Evolutionary conservation across 2,329 filamentous ascomycete genomes (phyloP).

Genomic region (Hymenoscyphus fructigenus): DNA sequence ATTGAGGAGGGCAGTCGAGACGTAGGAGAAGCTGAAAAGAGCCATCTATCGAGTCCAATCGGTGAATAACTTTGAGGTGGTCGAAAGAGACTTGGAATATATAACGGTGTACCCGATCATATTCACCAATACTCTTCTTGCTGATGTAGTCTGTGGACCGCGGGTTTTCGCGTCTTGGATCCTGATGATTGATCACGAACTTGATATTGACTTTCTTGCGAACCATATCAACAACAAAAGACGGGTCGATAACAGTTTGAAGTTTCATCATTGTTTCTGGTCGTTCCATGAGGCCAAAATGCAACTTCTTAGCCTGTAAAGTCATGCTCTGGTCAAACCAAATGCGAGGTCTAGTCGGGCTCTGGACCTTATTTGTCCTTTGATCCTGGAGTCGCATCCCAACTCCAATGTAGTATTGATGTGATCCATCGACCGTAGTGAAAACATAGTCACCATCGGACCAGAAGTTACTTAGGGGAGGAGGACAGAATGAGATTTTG

Average conservation of each 20-base stretch:
- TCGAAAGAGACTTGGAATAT: slow-evolving; percentile 40
- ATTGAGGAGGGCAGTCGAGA: slow-evolving; percentile 46
- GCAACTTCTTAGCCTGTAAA: slow-evolving; percentile 47
- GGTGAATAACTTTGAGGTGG: slow-evolving; percentile 47
- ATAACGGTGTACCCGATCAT: slow-evolving; percentile 33
- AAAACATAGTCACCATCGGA: slow-evolving; percentile 20
- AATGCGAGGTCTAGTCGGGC: slow-evolving; percentile 35
- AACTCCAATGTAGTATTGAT: slow-evolving; percentile 18
- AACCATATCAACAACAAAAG: slow-evolving; percentile 42
- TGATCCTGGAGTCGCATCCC: slow-evolving; percentile 4
- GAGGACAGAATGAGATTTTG: slow-evolving; percentile 58
- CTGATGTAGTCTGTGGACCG: slow-evolving; percentile 14
- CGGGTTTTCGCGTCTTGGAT: slow-evolving; percentile 25
- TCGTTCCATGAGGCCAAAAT: slow-evolving; percentile 61
- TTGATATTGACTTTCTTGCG: slow-evolving; percentile 42
- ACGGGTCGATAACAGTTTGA: slow-evolving; percentile 41
- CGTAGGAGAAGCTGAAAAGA: slow-evolving; percentile 46
- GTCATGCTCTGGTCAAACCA: slow-evolving; percentile 41
- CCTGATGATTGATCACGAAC: slow-evolving; percentile 39
- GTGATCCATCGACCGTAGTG: slow-evolving; percentile 24
- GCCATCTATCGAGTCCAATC: slow-evolving; percentile 36
- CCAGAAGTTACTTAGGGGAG: slow-evolving; percentile 55
- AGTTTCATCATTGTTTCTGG: slow-evolving; percentile 59
- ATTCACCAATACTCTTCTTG: slow-evolving; percentile 16
- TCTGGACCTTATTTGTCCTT: slow-evolving; percentile 28